A percentile compares a stretch with the other conserved stretches of the same genome.
Conservation (phyloP, 139 green algal genomes). For the Chlorella sp. region DNA sequence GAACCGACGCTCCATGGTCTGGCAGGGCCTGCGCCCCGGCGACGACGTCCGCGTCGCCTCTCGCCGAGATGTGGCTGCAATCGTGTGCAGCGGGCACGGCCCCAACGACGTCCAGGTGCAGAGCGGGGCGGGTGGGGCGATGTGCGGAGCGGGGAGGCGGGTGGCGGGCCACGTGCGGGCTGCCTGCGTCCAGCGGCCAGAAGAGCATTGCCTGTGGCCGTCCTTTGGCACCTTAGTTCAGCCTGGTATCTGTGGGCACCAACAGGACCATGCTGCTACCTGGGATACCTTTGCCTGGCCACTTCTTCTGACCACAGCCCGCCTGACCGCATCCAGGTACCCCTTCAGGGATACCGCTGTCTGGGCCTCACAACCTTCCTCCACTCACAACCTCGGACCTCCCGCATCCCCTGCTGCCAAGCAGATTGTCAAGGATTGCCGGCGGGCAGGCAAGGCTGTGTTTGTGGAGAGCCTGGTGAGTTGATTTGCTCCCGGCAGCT, state of each 20-base stretch:
- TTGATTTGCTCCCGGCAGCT: no score
- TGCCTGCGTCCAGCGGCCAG: background rate
- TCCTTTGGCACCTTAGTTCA: no score
- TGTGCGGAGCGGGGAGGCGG: background rate
- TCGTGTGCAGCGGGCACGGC: background rate
- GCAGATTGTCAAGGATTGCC: constrained; percentile 13
- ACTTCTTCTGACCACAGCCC: no score
- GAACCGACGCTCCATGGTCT: background rate
- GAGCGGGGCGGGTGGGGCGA: background rate
- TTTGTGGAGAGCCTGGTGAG: constrained; percentile 25
- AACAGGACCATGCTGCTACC: no score
- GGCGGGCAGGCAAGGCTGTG: constrained; percentile 8
- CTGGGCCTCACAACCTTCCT: no score
- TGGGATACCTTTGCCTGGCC: no score
- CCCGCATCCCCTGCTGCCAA: background rate
- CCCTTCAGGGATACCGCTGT: no score
- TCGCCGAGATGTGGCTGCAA: background rate
- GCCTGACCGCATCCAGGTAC: no score
- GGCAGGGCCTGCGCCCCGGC: background rate
- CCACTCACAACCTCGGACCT: no score
- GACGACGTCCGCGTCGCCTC: background rate
- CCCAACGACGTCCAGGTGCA: constrained; percentile 1
- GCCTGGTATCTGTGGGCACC: no score
- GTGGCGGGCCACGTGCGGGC: background rate
- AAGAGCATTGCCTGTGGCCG: no score